Evolutionary conservation across 2,329 filamentous ascomycete genomes (phyloP).

Genomic region (Cladosporium halotolerans): DNA sequence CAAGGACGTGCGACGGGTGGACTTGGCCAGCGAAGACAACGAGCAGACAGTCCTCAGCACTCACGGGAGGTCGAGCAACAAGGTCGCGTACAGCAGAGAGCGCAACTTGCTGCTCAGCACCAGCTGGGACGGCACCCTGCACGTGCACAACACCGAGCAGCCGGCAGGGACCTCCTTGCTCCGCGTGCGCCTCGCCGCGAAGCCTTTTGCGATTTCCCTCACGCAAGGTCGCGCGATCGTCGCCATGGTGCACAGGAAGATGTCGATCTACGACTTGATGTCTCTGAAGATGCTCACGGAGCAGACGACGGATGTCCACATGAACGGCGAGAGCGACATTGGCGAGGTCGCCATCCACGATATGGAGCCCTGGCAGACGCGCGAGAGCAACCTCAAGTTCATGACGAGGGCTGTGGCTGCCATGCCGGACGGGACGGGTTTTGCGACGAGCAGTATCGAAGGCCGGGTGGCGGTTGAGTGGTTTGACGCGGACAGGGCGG

Average conservation of each 20-base stretch:
- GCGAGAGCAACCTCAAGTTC: slow-evolving; percentile 92
- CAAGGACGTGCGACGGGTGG: slow-evolving; percentile 69
- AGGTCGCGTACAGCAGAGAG: slow-evolving; percentile 73
- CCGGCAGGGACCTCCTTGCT: slow-evolving; percentile 15
- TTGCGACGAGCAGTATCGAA: slow-evolving; percentile 87
- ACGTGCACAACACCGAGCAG: slow-evolving; percentile 62
- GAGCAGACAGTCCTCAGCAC: slow-evolving; percentile 65
- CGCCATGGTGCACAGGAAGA: slow-evolving; percentile 88
- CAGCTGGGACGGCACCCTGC: slow-evolving; percentile 88
- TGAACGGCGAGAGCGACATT: slow-evolving; percentile 26
- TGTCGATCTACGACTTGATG: slow-evolving; percentile 88
- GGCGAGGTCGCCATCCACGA: slow-evolving; percentile 28
- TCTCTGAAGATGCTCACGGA: slow-evolving; percentile 54
- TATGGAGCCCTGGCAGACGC: slow-evolving; percentile 80
- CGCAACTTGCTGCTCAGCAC: slow-evolving; percentile 77
- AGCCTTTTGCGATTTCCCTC: slow-evolving; percentile 78
- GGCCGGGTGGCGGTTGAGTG: slow-evolving; percentile 94
- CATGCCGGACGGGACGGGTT: slow-evolving; percentile 94
- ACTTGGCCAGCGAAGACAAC: slow-evolving; percentile 60
- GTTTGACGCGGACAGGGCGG: slow-evolving; percentile 92
- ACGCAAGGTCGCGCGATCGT: slow-evolving; percentile 83
- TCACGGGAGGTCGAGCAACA: slow-evolving; percentile 67
- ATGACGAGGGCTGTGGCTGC: slow-evolving; percentile 89
- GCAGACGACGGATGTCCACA: slow-evolving; percentile 31
- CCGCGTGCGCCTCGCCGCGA: slow-evolving; percentile 65